Evolutionary conservation across 495 filamentous ascomycete genomes (phyloP).

Genomic region (Xylaria cubensis): DNA sequence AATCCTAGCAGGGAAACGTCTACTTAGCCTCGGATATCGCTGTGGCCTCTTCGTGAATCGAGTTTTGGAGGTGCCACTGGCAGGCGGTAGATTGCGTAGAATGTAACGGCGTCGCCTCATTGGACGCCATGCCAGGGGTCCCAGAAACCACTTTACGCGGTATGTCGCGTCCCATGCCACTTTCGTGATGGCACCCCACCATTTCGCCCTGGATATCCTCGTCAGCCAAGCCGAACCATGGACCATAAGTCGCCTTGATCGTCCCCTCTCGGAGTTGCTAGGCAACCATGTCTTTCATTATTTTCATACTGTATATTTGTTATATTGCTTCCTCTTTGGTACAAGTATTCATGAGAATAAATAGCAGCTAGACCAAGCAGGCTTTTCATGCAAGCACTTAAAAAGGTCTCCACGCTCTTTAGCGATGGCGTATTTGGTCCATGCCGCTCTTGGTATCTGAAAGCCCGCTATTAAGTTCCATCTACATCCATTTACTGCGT

Average conservation of each 20-base stretch:
- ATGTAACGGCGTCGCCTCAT: slow-evolving; percentile 25
- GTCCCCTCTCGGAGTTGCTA: slow-evolving; percentile 38
- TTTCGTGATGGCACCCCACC: slow-evolving; percentile 37
- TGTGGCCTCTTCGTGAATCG: background rate
- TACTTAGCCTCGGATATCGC: background rate
- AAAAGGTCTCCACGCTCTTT: slow-evolving; percentile 32
- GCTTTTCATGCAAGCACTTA: slow-evolving; percentile 48
- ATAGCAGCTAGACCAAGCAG: slow-evolving; percentile 25
- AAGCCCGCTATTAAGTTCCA: slow-evolving; percentile 25
- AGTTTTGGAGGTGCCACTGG: slow-evolving; percentile 1
- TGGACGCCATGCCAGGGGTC: slow-evolving; percentile 32
- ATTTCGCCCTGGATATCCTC: slow-evolving; percentile 33
- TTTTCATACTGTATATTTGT: slow-evolving; percentile 29
- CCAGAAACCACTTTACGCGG: slow-evolving; percentile 46
- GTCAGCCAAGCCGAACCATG: slow-evolving; percentile 35
- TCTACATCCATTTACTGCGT: slow-evolving; percentile 28
- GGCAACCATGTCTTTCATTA: slow-evolving; percentile 41
- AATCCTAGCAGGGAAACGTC: background rate
- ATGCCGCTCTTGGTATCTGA: slow-evolving; percentile 29
- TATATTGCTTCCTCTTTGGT: background rate
- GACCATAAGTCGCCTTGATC: slow-evolving; percentile 32
- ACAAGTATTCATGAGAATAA: slow-evolving; percentile 23
- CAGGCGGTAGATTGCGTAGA: background rate
- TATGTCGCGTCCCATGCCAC: slow-evolving; percentile 42
- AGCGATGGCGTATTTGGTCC: slow-evolving; percentile 19